Conservation (phyloP, 441 rosid species). For the Daphne laureola region DNA sequence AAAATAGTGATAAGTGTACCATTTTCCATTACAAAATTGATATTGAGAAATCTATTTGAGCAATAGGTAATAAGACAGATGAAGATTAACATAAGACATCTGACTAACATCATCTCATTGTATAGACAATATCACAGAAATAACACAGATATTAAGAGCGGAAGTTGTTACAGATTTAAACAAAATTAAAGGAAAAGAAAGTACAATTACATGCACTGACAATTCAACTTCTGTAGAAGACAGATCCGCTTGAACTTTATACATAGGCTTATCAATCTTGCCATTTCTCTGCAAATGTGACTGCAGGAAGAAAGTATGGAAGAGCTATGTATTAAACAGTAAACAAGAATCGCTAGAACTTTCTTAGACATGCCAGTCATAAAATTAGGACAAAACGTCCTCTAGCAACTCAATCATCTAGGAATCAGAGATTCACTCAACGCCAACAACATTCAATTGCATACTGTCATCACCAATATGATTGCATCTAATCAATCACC, state of each 20-base stretch:
- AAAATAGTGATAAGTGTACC: no score
- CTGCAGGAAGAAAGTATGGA: constrained; percentile 25
- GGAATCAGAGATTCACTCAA: no score
- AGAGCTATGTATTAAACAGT: constrained; percentile 4
- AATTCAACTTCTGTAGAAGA: constrained; percentile 40
- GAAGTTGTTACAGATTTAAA: constrained; percentile 9
- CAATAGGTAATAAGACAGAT: not conserved
- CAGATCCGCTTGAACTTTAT: constrained; percentile 49
- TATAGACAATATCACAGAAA: not conserved
- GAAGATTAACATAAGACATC: not conserved
- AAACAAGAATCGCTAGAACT: constrained; percentile 1
- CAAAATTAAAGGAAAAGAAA: constrained; percentile 15
- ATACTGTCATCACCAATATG: no score
- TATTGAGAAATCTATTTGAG: no score
- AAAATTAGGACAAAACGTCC: no score
- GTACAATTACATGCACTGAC: constrained; percentile 53
- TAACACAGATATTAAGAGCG: not conserved
- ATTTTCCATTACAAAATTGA: no score
- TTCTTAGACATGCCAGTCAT: not conserved
- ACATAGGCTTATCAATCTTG: constrained; percentile 41
- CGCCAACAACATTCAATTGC: no score
- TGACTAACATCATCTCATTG: not conserved
- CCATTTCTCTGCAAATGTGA: constrained; percentile 25
- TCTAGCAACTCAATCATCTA: no score
- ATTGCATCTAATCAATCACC: no score